These are phyloP conservation scores for Parmales sp. DNA, from an alignment of 108 stramenopile genomes.

Conservation along the genomic window DNA sequence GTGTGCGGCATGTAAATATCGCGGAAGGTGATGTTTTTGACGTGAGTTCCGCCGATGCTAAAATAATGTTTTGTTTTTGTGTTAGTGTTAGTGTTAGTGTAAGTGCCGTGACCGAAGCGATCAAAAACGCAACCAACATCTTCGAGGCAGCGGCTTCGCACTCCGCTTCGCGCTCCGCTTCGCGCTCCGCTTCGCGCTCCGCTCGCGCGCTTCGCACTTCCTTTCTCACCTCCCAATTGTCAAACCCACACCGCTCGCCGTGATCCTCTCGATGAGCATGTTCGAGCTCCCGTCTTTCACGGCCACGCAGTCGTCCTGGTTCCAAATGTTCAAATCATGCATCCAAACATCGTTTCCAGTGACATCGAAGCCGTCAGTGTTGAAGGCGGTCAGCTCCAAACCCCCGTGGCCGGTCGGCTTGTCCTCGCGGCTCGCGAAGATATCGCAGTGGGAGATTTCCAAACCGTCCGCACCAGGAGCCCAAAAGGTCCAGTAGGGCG, in stretches of 20 bases:
- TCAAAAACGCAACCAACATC: too few relatives aligned
- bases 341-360: slow-evolving; percentile 35
- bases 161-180: too few relatives aligned
- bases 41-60: slow-evolving; percentile 29
- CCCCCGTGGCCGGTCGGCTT: slow-evolving; percentile 23
- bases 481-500: slow-evolving; percentile 31
- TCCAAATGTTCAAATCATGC: slow-evolving; percentile 35
- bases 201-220: too few relatives aligned
- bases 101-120: too few relatives aligned
- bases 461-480: slow-evolving; percentile 21
- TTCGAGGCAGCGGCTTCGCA: too few relatives aligned
- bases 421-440: slow-evolving; percentile 28
- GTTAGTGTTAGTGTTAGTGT: too few relatives aligned
- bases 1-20: slow-evolving; percentile 31
- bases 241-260: slow-evolving; percentile 41
- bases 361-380: slow-evolving; percentile 46
- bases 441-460: slow-evolving; percentile 22
- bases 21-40: slow-evolving; percentile 47
- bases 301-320: slow-evolving; percentile 42
- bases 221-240: too few relatives aligned
- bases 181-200: too few relatives aligned
- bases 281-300: slow-evolving; percentile 39
- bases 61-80: too few relatives aligned
- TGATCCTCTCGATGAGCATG: slow-evolving; percentile 41
- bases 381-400: slow-evolving; percentile 41